A percentile compares a stretch with the other conserved stretches of the same genome.
Evolutionary conservation across 805 yeast genomes (phyloP).

Genomic region (Alloascoidea africana): DNA sequence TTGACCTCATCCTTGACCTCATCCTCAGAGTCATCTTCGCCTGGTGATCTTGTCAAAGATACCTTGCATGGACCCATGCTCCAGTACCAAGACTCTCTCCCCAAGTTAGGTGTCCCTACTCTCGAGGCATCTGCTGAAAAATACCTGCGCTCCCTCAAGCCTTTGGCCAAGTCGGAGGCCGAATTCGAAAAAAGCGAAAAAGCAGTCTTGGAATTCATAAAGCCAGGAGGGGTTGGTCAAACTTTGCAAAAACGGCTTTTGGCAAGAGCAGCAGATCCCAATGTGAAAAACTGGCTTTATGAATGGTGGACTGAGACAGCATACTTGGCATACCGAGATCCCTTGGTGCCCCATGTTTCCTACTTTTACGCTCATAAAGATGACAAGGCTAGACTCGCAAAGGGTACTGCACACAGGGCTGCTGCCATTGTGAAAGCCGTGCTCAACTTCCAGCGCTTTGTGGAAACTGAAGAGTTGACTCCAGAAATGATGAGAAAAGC

Average conservation of each 20-base stretch:
- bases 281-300: slow-evolving; percentile 72
- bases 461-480: slow-evolving; percentile 60
- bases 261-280: slow-evolving; percentile 36
- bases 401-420: slow-evolving; percentile 44
- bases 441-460: slow-evolving; percentile 45
- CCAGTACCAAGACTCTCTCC: slow-evolving; percentile 47
- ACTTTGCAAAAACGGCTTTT: slow-evolving; percentile 51
- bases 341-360: slow-evolving; percentile 84
- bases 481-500: slow-evolving; percentile 63
- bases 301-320: slow-evolving; percentile 93
- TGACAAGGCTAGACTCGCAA: slow-evolving; percentile 20
- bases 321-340: slow-evolving; percentile 80
- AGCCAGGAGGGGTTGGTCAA: slow-evolving; percentile 48
- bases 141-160: slow-evolving; percentile 61
- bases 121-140: slow-evolving; percentile 52
- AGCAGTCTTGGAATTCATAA: slow-evolving; percentile 50
- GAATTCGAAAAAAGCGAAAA: slow-evolving; percentile 37
- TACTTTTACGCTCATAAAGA: slow-evolving; percentile 82
- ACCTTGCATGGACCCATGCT: not conserved
- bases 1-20: too few relatives aligned
- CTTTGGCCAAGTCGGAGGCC: slow-evolving; percentile 35
- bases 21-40: too few relatives aligned
- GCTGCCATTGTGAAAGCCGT: slow-evolving; percentile 58
- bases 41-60: not conserved
- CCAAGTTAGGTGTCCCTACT: slow-evolving; percentile 79